phyloP scores from a whole-genome alignment of 768 basidiomycete genomes.

The Cytidiella melzeri region DNA sequence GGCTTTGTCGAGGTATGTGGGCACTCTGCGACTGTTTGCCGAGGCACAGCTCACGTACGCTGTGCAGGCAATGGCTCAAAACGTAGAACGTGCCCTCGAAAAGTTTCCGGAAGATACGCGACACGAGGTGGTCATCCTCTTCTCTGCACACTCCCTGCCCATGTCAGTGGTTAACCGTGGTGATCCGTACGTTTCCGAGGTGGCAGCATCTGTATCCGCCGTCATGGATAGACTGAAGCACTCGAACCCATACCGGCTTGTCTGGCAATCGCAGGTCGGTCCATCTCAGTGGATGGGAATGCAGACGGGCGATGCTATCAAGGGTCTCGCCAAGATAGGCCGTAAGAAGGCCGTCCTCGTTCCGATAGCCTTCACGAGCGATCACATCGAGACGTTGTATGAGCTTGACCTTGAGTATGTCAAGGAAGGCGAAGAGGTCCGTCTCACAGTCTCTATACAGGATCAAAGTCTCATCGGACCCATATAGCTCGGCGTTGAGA shows the following conservation, averaged over 20 bases:
- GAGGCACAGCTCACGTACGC: not conserved
- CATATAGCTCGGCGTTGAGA: constrained; percentile 80
- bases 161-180: constrained; percentile 99
- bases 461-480: constrained; percentile 1
- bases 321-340: constrained; percentile 74
- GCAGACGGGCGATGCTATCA: constrained; percentile 88
- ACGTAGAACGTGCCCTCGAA: constrained; percentile 73
- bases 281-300: constrained; percentile 98
- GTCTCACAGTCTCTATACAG: constrained; percentile 20
- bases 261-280: constrained; percentile 98
- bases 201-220: constrained; percentile 87
- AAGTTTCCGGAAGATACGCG: constrained; percentile 72
- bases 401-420: constrained; percentile 94
- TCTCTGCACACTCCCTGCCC: constrained; percentile 96
- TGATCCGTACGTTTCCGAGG: constrained; percentile 94
- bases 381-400: constrained; percentile 98
- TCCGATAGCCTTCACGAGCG: constrained; percentile 97
- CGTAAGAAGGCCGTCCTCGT: constrained; percentile 77
- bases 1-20: constrained; percentile 85
- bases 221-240: constrained; percentile 85
- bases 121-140: constrained; percentile 75
- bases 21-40: not conserved
- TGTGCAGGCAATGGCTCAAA: constrained; percentile 80
- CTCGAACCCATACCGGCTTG: constrained; percentile 83
- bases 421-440: constrained; percentile 85